Evolutionary conservation across 208 protist species (phyloP).

Genomic region (Leishmania gerbilli): DNA sequence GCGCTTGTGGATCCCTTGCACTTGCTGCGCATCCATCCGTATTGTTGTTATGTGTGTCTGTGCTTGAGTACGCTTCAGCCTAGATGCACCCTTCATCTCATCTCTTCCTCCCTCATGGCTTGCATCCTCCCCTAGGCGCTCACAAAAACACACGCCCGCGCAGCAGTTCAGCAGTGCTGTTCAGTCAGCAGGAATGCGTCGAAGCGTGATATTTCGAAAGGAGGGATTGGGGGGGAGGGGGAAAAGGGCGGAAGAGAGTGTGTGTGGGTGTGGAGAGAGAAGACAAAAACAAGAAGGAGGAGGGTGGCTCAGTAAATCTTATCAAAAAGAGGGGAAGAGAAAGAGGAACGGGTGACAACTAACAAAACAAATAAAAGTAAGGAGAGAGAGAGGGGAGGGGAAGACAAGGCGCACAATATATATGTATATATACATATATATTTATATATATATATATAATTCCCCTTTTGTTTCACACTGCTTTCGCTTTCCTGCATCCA

Average conservation of each 20-base stretch:
- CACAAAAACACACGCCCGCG: not conserved
- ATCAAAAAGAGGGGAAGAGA: not conserved
- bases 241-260: not conserved
- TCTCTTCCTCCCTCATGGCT: not conserved
- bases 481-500: too few species aligned
- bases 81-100: not conserved
- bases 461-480: too few species aligned
- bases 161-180: not conserved
- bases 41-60: not conserved
- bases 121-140: not conserved
- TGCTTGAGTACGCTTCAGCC: not conserved
- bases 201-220: not conserved
- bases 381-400: not conserved
- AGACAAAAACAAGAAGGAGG: not conserved
- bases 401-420: not conserved
- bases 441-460: too few species aligned
- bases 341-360: not conserved
- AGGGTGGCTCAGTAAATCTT: not conserved
- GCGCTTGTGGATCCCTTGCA: not conserved
- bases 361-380: slow-evolving; percentile 3
- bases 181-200: not conserved
- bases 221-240: not conserved
- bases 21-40: not conserved
- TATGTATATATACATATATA: too few species aligned
- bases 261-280: not conserved